Evolutionary conservation across 371 early-diverging fungal species (phyloP), one percentile per base, ranked within the genome.

Genomic region (Syncephalastrum sp.): DNA sequence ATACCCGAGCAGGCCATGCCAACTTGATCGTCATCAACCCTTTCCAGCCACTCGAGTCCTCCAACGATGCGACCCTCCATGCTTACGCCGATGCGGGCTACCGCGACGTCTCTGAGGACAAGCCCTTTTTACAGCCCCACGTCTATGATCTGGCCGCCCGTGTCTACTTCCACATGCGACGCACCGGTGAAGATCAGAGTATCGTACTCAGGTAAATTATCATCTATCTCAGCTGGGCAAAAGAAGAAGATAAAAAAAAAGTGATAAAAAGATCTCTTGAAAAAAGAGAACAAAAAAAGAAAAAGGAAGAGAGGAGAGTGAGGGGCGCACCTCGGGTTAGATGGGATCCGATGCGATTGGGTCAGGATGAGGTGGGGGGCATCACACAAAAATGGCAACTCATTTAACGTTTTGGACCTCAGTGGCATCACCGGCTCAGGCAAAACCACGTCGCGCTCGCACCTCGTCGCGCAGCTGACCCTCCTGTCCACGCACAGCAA

Each of bases 341-440:
- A 33, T 33, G 7, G 38, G 38, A 33, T 33, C 38, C 5, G 38
- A 33, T 33, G 6, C 38, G 38, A 33, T 33, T 33, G 38, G 38
- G 38, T 10, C 38, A 33, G 38, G 38, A 33, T 12, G 29, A 29
- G 21, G 2, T 27, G 27, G 27, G 38, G 38, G 38, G 29, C 29
- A 33, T 6, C 38, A 33, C 38, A 33, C 38, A 33, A 33, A 33
- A 33, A 33, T 33, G 38, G 38, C 38, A 33, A 33, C 38, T 33
- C 38, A 33, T 41, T 17, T 64, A 33, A 33, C 38, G 38, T 33
- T 33, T 33, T 33, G 38, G 38, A 33, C 38, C 38, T 33, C 23
- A 90, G 91, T 57, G 96, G 96, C 29, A 83, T 90, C 46, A 82
- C 87, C 21, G 95, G 94, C 8, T 85, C 89, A 17, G 96, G 96